Evolutionary conservation across 1,139 yeast genomes (phyloP).

Genomic region (Saccharomycopsis crataegensis): DNA sequence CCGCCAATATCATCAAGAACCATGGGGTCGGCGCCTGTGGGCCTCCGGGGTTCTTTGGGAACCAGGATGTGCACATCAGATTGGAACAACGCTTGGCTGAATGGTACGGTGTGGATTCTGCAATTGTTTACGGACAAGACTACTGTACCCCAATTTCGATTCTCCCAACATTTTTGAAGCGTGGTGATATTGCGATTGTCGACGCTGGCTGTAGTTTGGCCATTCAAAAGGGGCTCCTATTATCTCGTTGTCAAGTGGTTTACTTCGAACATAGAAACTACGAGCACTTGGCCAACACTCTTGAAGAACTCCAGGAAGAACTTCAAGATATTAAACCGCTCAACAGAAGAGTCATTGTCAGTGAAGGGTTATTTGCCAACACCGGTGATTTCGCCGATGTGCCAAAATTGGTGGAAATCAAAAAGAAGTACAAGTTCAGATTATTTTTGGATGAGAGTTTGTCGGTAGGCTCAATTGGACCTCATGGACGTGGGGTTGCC

Average conservation of each 20-base stretch:
- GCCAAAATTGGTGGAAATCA: slow-evolving; percentile 62
- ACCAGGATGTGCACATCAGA: slow-evolving; percentile 84
- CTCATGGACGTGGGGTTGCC: slow-evolving; percentile 76
- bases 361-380: slow-evolving; percentile 82
- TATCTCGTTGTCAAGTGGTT: slow-evolving; percentile 77
- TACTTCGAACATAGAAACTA: slow-evolving; percentile 86
- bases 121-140: slow-evolving; percentile 90
- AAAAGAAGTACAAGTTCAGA: slow-evolving; percentile 76
- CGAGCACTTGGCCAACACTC: slow-evolving; percentile 67
- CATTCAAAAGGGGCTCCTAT: slow-evolving; percentile 79
- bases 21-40: slow-evolving; percentile 99
- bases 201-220: slow-evolving; percentile 75
- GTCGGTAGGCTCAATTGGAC: slow-evolving; percentile 82
- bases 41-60: slow-evolving; percentile 96
- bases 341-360: slow-evolving; percentile 80
- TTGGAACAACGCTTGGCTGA: slow-evolving; percentile 69
- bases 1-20: slow-evolving; percentile 49
- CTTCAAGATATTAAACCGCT: slow-evolving; percentile 62
- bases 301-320: slow-evolving; percentile 50
- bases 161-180: slow-evolving; percentile 88
- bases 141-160: slow-evolving; percentile 90
- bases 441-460: slow-evolving; percentile 79
- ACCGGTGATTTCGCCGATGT: slow-evolving; percentile 78
- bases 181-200: slow-evolving; percentile 89
- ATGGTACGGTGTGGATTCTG: slow-evolving; percentile 69